Evolutionary conservation across 129 eudicot genomes (phyloP).

Genomic region (Saussurea involucrata): DNA sequence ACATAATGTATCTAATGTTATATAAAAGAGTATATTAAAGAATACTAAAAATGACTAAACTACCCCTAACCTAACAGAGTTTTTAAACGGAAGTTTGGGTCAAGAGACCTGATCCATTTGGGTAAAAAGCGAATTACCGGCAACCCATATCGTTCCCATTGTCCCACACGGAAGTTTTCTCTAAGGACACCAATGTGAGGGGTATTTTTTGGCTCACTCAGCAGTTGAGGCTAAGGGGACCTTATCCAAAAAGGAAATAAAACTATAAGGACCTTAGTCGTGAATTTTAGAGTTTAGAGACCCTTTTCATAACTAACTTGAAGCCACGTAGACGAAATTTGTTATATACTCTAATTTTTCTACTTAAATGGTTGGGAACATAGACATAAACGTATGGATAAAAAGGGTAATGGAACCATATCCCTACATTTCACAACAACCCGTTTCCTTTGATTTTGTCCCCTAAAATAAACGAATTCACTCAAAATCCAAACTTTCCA

Average conservation of each 20-base stretch:
- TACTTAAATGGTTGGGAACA: slow-evolving; percentile 1
- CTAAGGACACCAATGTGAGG: background rate
- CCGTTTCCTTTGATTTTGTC: slow-evolving; percentile 17
- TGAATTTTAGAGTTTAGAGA: background rate
- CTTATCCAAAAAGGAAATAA: background rate
- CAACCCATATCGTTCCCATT: background rate
- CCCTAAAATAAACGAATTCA: background rate
- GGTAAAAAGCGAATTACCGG: background rate
- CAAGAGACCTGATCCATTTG: background rate
- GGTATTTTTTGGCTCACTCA: background rate
- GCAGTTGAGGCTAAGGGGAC: no score
- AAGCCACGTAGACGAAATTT: background rate
- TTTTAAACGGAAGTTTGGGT: background rate
- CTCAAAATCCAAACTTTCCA: slow-evolving; percentile 11
- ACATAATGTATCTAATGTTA: background rate
- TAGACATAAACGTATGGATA: slow-evolving; percentile 21
- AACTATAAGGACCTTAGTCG: background rate
- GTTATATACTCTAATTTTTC: background rate
- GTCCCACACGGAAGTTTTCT: no score
- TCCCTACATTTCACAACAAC: slow-evolving; percentile 15
- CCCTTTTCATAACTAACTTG: background rate
- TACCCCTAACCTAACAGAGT: no score
- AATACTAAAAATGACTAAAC: background rate
- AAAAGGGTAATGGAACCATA: background rate
- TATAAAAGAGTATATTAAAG: no score